Evolutionary conservation across 2,329 filamentous ascomycete genomes (phyloP).

Genomic region (Cladophialophora carrionii): DNA sequence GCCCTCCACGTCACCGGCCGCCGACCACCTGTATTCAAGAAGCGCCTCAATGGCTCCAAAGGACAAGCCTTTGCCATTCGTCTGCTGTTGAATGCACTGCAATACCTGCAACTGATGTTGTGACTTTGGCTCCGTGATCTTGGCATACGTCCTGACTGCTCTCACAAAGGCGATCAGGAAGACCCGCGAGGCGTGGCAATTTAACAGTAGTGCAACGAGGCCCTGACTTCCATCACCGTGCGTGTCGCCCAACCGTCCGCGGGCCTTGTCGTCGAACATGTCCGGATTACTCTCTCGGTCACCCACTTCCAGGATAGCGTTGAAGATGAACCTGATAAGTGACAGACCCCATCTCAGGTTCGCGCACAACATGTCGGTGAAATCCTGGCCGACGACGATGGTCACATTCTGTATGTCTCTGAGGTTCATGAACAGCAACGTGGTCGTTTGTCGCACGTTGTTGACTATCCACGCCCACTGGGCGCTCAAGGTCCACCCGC

Average conservation of each 20-base stretch:
- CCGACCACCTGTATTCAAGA: constrained; percentile 32
- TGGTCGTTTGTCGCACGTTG: constrained; percentile 35
- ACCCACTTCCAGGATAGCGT: constrained; percentile 55
- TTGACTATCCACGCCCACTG: constrained; percentile 38
- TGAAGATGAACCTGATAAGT: constrained; percentile 59
- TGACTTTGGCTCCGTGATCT: constrained; percentile 63
- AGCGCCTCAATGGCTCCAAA: constrained; percentile 35
- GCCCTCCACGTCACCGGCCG: constrained; percentile 40
- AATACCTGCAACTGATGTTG: constrained; percentile 54
- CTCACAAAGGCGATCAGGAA: constrained; percentile 65
- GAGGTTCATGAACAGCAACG: constrained; percentile 30
- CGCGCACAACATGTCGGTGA: constrained; percentile 71
- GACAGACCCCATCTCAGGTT: constrained; percentile 80
- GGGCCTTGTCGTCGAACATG: constrained; percentile 32
- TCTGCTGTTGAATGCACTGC: constrained; percentile 48
- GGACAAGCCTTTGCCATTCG: constrained; percentile 33
- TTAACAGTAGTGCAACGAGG: constrained; percentile 59
- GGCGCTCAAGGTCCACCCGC: constrained; percentile 30
- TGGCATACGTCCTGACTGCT: constrained; percentile 32
- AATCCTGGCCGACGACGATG: constrained; percentile 55
- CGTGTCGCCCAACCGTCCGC: constrained; percentile 28
- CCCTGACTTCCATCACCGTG: constrained; percentile 41
- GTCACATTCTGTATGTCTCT: constrained; percentile 31
- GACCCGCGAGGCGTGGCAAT: constrained; percentile 73
- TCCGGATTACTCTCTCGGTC: constrained; percentile 41